Base-by-base conservation (phyloP, 2,329 filamentous ascomycete genomes). In the Pseudogymnoascus pannorum region DNA sequence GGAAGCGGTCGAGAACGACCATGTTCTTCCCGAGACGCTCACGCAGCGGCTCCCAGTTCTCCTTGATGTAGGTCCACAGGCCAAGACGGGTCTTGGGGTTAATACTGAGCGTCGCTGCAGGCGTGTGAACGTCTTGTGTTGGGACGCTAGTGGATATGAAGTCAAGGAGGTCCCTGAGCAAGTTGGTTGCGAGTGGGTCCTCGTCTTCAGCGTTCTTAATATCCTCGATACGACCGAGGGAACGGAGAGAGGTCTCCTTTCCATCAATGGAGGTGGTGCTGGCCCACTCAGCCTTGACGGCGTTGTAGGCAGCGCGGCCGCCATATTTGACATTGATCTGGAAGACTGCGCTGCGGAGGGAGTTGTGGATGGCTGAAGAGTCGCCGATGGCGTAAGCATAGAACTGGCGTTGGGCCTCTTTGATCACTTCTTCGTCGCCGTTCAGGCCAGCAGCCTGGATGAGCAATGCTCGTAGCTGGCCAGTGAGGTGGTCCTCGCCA, bases 81-180 rank as follows among this genome's bases (percentile, higher is more conserved):
- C 87, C 78, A 48, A 80, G 76, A n/a, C 92, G 87, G 2, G 86
- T 87, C 64, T 84, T 81, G 7, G 85, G 78, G 76, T 97, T 97
- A 65, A 77, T 80, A 3, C 89, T 85, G 26, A 99, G 77, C 1
- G 86, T 82, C 57, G 81, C 79, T n/a, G 87, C 87, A 29, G 92
- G 88, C 11, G 87, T 87, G 77, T 97, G 93, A 74, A 94, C 85
- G 73, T 99, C 94, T 70, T 91, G 93, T 11, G 87, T 83, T 8
- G 91, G 86, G 24, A 97, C 90, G n/a, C 88, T 81, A 72, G 88
- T 87, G 67, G 91, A 92, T 74, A 96, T 88, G 72, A 97, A 82
- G 75, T 87, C 68, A 79, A 88, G 71, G 81, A 87, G 80, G 70
- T 87, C 75, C 75, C 75, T 77, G 48, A 95, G 85, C 29, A 97